These are phyloP conservation scores for Pseudozyma sp. DNA, from an alignment of 1,284 basidiomycete genomes.

Conservation along the genomic window DNA sequence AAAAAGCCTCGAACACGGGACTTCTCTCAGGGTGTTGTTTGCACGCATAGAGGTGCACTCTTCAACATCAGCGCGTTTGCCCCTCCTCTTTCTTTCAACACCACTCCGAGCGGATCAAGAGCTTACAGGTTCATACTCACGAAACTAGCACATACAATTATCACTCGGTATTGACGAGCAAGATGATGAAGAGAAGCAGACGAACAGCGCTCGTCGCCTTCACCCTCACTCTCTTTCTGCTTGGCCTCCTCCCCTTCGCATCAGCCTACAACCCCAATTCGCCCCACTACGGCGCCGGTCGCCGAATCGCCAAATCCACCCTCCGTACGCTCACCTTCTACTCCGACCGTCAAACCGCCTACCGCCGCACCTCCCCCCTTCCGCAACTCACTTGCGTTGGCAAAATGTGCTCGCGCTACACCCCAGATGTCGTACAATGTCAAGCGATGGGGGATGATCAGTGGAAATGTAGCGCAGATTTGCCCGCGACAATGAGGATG, in stretches of 20 bases:
- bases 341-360: constrained; percentile 76
- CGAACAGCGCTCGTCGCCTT: no score
- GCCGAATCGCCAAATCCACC: constrained; percentile 31
- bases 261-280: constrained; percentile 18
- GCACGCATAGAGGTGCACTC: no score
- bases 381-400: constrained; percentile 85
- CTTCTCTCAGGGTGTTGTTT: no score
- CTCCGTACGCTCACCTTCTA: constrained; percentile 85
- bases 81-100: no score
- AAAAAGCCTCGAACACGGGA: no score
- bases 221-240: neutral
- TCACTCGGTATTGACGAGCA: no score
- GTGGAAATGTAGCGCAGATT: constrained; percentile 82
- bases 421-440: constrained; percentile 88
- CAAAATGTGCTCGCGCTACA: constrained; percentile 78
- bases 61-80: no score
- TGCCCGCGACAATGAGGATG: constrained; percentile 82
- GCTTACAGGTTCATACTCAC: no score
- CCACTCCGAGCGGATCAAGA: no score
- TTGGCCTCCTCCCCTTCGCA: neutral
- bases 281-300: constrained; percentile 35
- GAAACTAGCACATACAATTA: no score
- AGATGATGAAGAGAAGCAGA: no score
- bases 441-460: constrained; percentile 77
- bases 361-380: constrained; percentile 77